phyloP scores from a whole-genome alignment of 2,329 filamentous ascomycete genomes.

The Corynespora cassiicola region DNA sequence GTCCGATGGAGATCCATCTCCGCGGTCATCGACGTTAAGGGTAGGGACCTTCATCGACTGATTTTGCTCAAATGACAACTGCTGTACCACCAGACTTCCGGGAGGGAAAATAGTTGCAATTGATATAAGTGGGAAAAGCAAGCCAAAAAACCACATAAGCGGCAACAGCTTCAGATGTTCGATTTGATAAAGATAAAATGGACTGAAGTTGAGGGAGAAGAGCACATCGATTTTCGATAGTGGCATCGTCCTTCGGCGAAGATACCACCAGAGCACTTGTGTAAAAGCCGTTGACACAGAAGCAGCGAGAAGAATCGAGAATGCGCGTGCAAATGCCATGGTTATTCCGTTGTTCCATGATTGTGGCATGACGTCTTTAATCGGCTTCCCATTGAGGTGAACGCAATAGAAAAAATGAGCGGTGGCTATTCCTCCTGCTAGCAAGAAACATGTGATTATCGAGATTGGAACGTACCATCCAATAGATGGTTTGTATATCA shows the following conservation, averaged over 20 bases:
- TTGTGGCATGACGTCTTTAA: constrained; percentile 1
- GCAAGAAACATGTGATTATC: no score
- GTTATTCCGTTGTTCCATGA: constrained; percentile 3
- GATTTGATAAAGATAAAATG: background rate
- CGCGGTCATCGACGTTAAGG: no score
- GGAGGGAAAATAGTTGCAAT: constrained; percentile 3
- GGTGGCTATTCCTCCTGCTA: constrained; percentile 22
- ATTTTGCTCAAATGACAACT: no score
- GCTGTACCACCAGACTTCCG: constrained; percentile 10
- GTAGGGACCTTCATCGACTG: no score
- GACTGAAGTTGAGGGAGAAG: constrained; percentile 1
- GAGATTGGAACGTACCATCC: no score
- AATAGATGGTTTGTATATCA: no score
- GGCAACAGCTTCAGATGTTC: background rate
- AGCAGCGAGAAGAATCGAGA: constrained; percentile 1
- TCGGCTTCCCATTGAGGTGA: background rate
- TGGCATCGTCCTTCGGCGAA: background rate
- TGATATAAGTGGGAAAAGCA: constrained; percentile 1
- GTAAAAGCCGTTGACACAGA: constrained; percentile 1
- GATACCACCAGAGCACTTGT: constrained; percentile 4
- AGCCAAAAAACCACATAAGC: constrained; percentile 3
- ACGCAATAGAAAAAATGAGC: constrained; percentile 1
- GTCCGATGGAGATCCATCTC: no score
- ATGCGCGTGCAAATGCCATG: constrained; percentile 1
- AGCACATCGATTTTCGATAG: constrained; percentile 4